A percentile compares a stretch with the other conserved stretches of the same genome.
These are phyloP conservation scores for Cotoneaster glaucophyllus DNA, from an alignment of 306 rosid species.

Conservation along the genomic window DNA sequence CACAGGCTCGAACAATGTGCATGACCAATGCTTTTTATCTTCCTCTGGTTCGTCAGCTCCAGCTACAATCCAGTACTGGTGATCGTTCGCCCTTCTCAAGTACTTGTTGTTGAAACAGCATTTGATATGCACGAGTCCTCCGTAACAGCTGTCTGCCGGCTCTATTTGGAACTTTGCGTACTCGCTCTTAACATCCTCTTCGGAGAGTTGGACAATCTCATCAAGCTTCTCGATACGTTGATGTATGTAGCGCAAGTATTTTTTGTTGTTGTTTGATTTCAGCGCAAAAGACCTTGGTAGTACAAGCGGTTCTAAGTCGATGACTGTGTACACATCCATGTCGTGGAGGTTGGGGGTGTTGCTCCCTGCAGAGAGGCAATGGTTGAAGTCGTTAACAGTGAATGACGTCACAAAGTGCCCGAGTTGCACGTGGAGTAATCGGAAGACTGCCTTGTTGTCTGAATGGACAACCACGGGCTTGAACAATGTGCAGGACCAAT, in stretches of 20 bases:
- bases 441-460: not conserved
- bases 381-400: no score
- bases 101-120: constrained; percentile 3
- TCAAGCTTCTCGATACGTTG: no score
- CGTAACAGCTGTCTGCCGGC: not conserved
- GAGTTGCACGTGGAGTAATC: not conserved
- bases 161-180: not conserved
- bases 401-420: no score
- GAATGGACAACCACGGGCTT: not conserved
- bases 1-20: not conserved
- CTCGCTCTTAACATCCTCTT: not conserved
- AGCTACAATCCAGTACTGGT: not conserved
- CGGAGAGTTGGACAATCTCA: no score
- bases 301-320: no score
- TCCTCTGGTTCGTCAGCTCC: not conserved
- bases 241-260: not conserved
- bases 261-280: no score
- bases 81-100: not conserved
- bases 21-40: not conserved
- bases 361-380: no score
- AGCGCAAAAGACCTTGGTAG: no score
- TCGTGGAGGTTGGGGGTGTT: no score
- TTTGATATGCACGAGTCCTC: not conserved
- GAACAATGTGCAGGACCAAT: constrained; percentile 1
- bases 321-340: no score